Evolutionary conservation across 768 basidiomycete species (phyloP).

Genomic region (Paxillus rubicundulus): DNA sequence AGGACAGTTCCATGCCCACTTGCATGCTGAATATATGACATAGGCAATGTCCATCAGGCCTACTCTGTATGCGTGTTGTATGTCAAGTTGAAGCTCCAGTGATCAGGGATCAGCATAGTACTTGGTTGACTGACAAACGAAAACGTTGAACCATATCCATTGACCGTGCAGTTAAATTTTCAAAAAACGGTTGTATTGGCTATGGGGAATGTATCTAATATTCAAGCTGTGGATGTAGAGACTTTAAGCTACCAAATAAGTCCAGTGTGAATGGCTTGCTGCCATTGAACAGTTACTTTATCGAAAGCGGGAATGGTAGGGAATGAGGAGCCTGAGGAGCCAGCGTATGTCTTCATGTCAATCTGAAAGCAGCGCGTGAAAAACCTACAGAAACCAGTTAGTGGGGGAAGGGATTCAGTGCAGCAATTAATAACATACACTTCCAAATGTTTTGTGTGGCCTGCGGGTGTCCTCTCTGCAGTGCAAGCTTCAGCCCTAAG

Average conservation of each 20-base stretch:
- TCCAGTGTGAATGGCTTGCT: too few relatives aligned
- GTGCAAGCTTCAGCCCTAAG: constrained; percentile 2
- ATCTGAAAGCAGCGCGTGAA: not conserved
- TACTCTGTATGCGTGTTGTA: too few relatives aligned
- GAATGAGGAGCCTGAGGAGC: too few relatives aligned
- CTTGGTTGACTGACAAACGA: too few relatives aligned
- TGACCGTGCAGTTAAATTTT: not conserved
- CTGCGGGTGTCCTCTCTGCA: not conserved
- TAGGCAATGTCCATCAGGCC: not conserved
- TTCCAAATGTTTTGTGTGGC: not conserved
- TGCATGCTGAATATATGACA: not conserved
- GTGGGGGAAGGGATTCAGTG: too few relatives aligned
- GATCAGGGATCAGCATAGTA: too few relatives aligned
- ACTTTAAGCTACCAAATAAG: too few relatives aligned
- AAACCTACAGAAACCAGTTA: constrained; percentile 1
- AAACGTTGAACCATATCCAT: not conserved
- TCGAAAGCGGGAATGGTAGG: too few relatives aligned
- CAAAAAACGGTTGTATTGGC: not conserved
- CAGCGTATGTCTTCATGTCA: constrained; percentile 1
- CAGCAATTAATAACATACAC: not conserved
- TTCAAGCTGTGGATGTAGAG: too few relatives aligned
- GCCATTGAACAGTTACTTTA: too few relatives aligned
- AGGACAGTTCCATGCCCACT: not conserved
- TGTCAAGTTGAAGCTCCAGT: too few relatives aligned
- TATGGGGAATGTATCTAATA: not conserved